Percentiles rank a stretch among this genome's conserved stretches.
Evolutionary conservation across 768 basidiomycete species (phyloP).

Genomic region (Arthromyces matolae): DNA sequence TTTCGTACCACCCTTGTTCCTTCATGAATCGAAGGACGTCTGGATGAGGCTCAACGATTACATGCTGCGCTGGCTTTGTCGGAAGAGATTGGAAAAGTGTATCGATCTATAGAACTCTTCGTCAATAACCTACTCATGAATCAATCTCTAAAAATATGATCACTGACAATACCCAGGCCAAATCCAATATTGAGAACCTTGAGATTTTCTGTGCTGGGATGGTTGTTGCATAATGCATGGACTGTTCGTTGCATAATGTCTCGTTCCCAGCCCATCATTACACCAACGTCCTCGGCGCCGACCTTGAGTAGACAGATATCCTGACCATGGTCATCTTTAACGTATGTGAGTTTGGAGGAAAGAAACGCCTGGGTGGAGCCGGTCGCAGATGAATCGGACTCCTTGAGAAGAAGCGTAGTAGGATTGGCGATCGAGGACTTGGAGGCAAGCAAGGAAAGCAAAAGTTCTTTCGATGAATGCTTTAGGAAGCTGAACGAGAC

Average conservation of each 20-base stretch:
- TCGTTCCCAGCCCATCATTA: slow-evolving; percentile 99
- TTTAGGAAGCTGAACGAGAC: slow-evolving; percentile 3
- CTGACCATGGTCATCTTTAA: slow-evolving; percentile 68
- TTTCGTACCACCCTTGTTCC: slow-evolving; percentile 71
- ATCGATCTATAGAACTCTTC: slow-evolving; percentile 65
- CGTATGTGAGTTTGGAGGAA: slow-evolving; percentile 63
- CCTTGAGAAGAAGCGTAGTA: slow-evolving; percentile 40
- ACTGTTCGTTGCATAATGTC: slow-evolving; percentile 87
- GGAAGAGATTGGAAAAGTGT: slow-evolving; percentile 67
- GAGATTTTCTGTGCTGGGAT: slow-evolving; percentile 47
- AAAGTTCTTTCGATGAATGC: slow-evolving; percentile 48
- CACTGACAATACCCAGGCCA: slow-evolving; percentile 83
- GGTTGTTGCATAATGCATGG: slow-evolving; percentile 49
- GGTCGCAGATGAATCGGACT: slow-evolving; percentile 52
- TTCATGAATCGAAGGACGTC: slow-evolving; percentile 86
- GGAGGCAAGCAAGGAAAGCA: slow-evolving; percentile 61
- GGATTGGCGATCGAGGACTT: slow-evolving; percentile 31
- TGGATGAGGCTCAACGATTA: slow-evolving; percentile 92
- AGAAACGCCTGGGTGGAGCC: slow-evolving; percentile 71
- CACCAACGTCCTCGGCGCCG: slow-evolving; percentile 79
- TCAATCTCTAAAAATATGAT: slow-evolving; percentile 60
- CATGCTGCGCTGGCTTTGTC: slow-evolving; percentile 63
- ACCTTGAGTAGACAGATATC: slow-evolving; percentile 73
- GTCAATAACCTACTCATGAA: no score
- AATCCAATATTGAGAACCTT: slow-evolving; percentile 90